Conservation (phyloP, 2,329 filamentous ascomycete genomes). For the Mariannaea elegans region DNA sequence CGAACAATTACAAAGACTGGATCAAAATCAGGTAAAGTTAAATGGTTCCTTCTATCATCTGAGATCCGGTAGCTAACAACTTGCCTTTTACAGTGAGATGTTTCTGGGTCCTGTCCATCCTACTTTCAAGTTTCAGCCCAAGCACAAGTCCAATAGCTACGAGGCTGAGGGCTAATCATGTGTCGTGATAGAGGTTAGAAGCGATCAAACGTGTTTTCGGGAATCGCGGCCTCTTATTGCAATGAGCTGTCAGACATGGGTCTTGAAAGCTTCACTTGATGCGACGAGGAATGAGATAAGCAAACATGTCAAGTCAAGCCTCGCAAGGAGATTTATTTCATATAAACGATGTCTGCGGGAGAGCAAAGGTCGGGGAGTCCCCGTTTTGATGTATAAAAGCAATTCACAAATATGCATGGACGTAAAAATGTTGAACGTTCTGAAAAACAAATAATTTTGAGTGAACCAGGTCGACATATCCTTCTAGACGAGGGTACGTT, state of each 20-base stretch:
- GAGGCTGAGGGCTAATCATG: conserved; percentile 74
- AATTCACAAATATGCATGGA: no score
- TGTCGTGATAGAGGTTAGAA: no score
- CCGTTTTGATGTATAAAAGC: no score
- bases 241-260: neutral
- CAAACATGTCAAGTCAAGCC: no score
- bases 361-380: no score
- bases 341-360: neutral
- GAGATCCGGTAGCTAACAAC: conserved; percentile 21
- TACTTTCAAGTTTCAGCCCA: conserved; percentile 93
- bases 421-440: no score
- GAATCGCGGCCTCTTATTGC: no score
- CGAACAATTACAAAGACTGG: conserved; percentile 95
- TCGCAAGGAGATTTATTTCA: neutral
- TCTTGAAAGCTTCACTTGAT: neutral
- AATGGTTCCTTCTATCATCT: neutral
- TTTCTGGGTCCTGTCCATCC: conserved; percentile 91
- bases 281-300: neutral
- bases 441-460: no score
- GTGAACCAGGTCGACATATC: no score
- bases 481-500: no score
- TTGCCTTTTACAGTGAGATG: conserved; percentile 77
- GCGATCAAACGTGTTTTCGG: neutral
- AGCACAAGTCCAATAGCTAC: conserved; percentile 95
- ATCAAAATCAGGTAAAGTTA: conserved; percentile 90